phyloP scores from a whole-genome alignment of 106 monocot genomes.

The Dendrobium nobile region DNA sequence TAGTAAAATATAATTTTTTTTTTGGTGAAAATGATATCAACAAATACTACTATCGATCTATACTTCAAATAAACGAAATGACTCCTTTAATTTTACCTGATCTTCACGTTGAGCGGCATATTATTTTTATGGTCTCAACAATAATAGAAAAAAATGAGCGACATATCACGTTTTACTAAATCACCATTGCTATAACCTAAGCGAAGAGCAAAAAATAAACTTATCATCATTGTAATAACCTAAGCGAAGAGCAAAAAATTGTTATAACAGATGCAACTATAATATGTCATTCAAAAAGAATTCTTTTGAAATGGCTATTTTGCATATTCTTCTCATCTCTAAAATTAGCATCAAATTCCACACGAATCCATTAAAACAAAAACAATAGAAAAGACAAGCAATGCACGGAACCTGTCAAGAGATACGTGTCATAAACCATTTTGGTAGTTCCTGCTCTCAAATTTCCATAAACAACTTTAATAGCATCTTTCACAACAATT shows the following conservation, averaged over 20 bases:
- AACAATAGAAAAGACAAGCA: background rate
- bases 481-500: conserved; percentile 55
- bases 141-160: too few species aligned
- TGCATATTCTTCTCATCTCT: background rate
- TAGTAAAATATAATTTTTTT: too few species aligned
- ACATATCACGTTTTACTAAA: too few species aligned
- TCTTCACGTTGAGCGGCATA: too few species aligned
- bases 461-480: conserved; percentile 47
- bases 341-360: background rate
- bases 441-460: conserved; percentile 35
- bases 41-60: too few species aligned
- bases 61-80: too few species aligned
- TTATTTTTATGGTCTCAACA: too few species aligned
- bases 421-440: conserved; percentile 49
- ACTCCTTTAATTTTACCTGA: too few species aligned
- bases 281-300: background rate
- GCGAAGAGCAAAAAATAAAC: background rate
- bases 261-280: background rate
- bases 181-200: too few species aligned
- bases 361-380: background rate
- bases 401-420: conserved; percentile 45
- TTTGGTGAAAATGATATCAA: too few species aligned
- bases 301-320: background rate
- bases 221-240: background rate
- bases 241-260: background rate